Evolutionary conservation across 768 basidiomycete genomes (phyloP).

Genomic region (Tulasnella sp.): DNA sequence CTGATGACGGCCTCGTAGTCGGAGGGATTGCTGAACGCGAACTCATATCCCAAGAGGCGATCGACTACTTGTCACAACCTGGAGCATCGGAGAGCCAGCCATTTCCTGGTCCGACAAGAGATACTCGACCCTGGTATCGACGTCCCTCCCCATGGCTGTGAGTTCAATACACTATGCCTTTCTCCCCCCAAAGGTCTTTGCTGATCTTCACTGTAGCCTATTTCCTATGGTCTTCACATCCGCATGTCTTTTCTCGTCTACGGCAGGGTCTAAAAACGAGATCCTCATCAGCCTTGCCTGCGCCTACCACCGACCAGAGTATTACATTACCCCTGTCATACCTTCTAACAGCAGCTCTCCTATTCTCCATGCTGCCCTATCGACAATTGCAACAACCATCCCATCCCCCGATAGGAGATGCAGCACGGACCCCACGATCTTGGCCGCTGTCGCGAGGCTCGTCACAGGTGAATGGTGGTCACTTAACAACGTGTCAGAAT

Average conservation of each 20-base stretch:
- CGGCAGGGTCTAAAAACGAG: constrained; percentile 60
- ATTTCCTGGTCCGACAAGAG: no score
- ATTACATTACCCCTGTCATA: constrained; percentile 22
- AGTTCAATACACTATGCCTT: background rate
- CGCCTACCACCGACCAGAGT: constrained; percentile 49
- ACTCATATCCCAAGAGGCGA: no score
- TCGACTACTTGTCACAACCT: no score
- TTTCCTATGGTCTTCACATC: constrained; percentile 42
- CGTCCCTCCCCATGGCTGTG: constrained; percentile 65
- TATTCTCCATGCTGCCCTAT: background rate
- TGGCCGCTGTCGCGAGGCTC: constrained; percentile 58
- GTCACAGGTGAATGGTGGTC: constrained; percentile 39
- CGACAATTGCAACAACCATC: background rate
- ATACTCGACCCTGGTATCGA: constrained; percentile 50
- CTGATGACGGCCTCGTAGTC: no score
- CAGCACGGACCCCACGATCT: constrained; percentile 57
- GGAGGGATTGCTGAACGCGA: no score
- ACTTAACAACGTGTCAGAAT: background rate
- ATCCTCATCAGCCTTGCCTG: constrained; percentile 67
- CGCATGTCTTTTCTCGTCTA: constrained; percentile 43
- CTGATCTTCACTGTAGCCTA: constrained; percentile 36
- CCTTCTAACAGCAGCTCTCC: background rate
- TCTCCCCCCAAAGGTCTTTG: background rate
- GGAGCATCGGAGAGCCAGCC: no score
- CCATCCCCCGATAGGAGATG: constrained; percentile 32